Base-by-base conservation (phyloP, 2,329 filamentous ascomycete genomes). In the Fusarium sp. region DNA sequence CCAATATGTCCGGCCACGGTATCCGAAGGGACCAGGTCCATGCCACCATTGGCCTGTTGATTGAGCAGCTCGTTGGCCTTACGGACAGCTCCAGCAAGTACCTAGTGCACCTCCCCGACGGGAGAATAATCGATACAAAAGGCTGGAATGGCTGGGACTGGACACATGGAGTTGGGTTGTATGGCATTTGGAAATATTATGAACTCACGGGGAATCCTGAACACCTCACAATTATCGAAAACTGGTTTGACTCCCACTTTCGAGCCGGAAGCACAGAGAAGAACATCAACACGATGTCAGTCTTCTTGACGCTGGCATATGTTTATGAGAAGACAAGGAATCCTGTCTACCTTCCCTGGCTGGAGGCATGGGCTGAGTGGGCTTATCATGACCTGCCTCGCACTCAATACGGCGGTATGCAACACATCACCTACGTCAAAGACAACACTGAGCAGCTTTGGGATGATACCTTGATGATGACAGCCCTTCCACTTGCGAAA, bases 391-490 rank as follows among this genome's bases (percentile, higher is more conserved):
- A 93, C 53, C 85, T 95, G 30, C 88, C 89, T 12, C 86, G 92
- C 41, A 95, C 93, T 1, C 88, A 87, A 52, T 91, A 89, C 75
- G 92, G 90, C 48, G 85, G 91, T 61, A 92, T 94, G 84, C 92
- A 94, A 79, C 92, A 93, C 79, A 88, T 91, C 65, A 95, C 92
- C 0, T 94, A 94, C 73, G 80, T 91, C 34, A 86, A 89, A 3
- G 85, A 88, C 68, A 94, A 95, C 79, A 85, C 90, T 66, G 87
- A 93, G 77, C 91, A 95, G 82, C 84, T 95, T 23, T 95, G 93
- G 93, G 93, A 94, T 72, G 93, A 95, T 77, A 95, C 93, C 7
- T 84, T 95, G 46, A 95, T 95, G 92, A 95, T 95, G 93, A 94
- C 92, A 1, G 92, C 94, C 7, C 82, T 95, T 80, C 93, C 93